Base-by-base conservation (phyloP, 805 yeast species). In the Sugiyamaella smithiae region DNA sequence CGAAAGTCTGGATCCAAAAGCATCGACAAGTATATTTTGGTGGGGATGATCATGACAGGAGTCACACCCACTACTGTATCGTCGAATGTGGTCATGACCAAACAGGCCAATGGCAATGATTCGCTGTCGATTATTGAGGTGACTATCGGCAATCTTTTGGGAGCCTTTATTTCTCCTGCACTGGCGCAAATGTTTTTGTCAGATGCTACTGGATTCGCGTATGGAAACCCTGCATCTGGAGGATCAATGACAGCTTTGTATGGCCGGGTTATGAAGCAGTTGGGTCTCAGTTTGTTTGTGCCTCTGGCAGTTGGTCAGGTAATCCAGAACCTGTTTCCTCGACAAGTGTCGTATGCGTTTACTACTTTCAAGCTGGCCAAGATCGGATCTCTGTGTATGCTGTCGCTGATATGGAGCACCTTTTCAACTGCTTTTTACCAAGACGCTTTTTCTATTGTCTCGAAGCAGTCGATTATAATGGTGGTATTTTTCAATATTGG, bases 41-140 rank as follows among this genome's bases (percentile, higher is more conserved):
- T 85, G 11, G 97, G 97, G 0, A 66, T 89, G 50, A 78, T 89
- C 16, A 84, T 88, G 40, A 85, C 96, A 1, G 86, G 87, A 25
- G 78, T 91, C 9, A 86, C 95, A 64, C 97, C 97, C 24, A 89
- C 97, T 6, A 89, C 97, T 0, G 95, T 89, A 16, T 80, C 90
- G 0, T 88, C 96, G 1, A 89, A 89, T 63, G 96, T 89, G 24
- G 90, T 89, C 24, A 89, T 89, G 96, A 89, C 97, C 4, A 76
- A 81, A 46, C 77, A 77, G 50, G 96, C 97, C 0, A 81, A 84
- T 56, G 97, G 96, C 6, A 87, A 88, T 65, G 90, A 80, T 55
- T 67, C 84, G 14, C 67, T 88, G 46, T 83, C 95, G 16, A 70
- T 88, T 5, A 83, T 93, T 63, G 95, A 88, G 64, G 96, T 89